Percentiles rank a stretch among this genome's conserved stretches.
Evolutionary conservation across 768 basidiomycete genomes (phyloP).

Genomic region (Gloeopeniophorella convolvens): DNA sequence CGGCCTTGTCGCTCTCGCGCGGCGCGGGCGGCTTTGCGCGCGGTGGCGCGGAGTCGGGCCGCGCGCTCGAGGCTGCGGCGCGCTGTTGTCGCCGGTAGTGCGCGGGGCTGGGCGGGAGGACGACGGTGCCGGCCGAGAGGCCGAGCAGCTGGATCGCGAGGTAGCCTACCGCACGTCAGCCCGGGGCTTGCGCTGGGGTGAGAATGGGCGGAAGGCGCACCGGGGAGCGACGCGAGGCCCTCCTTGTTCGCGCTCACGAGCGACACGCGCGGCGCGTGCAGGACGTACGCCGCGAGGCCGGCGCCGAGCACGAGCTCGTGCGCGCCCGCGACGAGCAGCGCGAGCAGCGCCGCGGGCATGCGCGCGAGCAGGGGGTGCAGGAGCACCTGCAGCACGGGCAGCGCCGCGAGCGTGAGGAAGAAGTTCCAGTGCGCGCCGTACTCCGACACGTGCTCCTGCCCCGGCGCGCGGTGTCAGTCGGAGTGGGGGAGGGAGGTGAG

Average conservation of each 20-base stretch:
- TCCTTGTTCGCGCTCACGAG: conserved; percentile 85
- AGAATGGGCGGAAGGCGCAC: conserved; percentile 29
- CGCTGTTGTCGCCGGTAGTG: conserved; percentile 54
- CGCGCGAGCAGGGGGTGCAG: conserved; percentile 59
- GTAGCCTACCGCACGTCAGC: conserved; percentile 68
- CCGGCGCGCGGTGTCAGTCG: too few relatives aligned
- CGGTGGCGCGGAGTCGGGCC: neutral
- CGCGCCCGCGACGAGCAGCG: conserved; percentile 55
- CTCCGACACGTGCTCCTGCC: conserved; percentile 89
- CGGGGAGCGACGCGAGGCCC: conserved; percentile 74
- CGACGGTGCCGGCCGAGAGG: conserved; percentile 68
- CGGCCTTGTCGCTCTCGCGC: conserved; percentile 66
- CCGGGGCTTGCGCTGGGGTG: too few relatives aligned
- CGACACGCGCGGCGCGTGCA: conserved; percentile 54
- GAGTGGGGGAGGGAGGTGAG: too few relatives aligned
- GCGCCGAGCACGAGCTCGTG: conserved; percentile 65
- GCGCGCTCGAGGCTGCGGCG: conserved; percentile 20
- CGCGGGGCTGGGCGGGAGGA: conserved; percentile 73
- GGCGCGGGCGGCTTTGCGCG: conserved; percentile 23
- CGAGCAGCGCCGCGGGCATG: conserved; percentile 57
- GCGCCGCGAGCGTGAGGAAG: conserved; percentile 83
- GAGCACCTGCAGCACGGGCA: conserved; percentile 66
- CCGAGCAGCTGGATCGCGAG: conserved; percentile 86
- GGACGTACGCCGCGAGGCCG: conserved; percentile 55
- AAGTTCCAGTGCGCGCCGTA: conserved; percentile 99